Base-by-base conservation (phyloP, 2,329 filamentous ascomycete species). In the Teratosphaeria gauchensis region DNA sequence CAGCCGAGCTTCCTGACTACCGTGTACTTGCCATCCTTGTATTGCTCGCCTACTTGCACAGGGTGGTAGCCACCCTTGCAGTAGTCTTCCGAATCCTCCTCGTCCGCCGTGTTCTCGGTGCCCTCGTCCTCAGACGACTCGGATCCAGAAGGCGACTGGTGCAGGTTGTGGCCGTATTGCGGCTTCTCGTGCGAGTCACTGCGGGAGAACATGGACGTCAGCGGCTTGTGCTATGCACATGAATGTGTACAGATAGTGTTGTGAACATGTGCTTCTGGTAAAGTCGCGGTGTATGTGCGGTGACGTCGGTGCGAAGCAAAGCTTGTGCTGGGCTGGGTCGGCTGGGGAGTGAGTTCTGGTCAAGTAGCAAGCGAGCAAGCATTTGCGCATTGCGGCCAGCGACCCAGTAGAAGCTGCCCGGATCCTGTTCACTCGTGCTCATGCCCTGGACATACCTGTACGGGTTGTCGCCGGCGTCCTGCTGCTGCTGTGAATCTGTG, bases 51-150 rank as follows among this genome's bases (percentile, higher is more conserved):
- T 61, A 97, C 88, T 68, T 85, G 83, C 55, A 99, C 94, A 2
- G 94, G 94, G 72, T 99, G 94, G 75, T 97, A 99, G 61, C 94
- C 94, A 70, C 94, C 94, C 77, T 97, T 97, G 83, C 92, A 96
- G 79, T 99, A 99, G 76, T 99, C 94, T 76, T 97, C 92, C 54
- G 90, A 96, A 76, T 99, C 94, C 77, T 99, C 94, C 77, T 99
- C 94, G 73, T 97, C 94, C 71, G 92, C 92, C 46, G 92, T 95
- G 72, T 94, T 92, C 70, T 96, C 92, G 67, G 84, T 82, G 62
- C 76, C 77, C 73, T 96, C 92, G 76, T 92, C 91, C 67, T 84
- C 86, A 61, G 86, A 89, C 58, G 85, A 84, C 57, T 70, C 69
- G 59, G 68, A 70, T 51, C 67, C 70, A 56, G 52, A 53, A 35